These are phyloP conservation scores for Phytophthora citricola DNA, from an alignment of 352 stramenopile genomes.

Conservation along the genomic window DNA sequence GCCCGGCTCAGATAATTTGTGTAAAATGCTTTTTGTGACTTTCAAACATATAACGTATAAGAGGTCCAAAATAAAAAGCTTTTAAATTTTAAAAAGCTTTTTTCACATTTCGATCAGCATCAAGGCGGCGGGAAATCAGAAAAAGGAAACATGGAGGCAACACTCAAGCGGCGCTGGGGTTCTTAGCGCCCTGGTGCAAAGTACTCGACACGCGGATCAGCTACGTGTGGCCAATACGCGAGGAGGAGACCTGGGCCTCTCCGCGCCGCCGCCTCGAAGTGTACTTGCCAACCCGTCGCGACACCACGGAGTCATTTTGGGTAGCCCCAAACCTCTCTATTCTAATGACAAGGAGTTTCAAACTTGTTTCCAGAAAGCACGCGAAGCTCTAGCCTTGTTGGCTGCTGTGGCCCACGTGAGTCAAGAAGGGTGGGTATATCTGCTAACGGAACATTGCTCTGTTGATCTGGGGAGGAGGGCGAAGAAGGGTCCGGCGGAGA, in stretches of 20 bases:
- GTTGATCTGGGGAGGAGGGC: constrained; percentile 21
- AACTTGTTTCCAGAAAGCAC: constrained; percentile 8
- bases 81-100: no score
- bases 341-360: constrained; percentile 18
- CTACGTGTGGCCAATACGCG: constrained; percentile 9
- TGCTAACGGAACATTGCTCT: constrained; percentile 34
- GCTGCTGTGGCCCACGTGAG: constrained; percentile 32
- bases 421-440: constrained; percentile 30
- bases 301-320: constrained; percentile 5
- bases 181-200: constrained; percentile 28
- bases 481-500: constrained; percentile 28
- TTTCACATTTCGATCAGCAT: no score
- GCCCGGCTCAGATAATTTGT: no score
- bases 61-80: no score
- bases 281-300: constrained; percentile 14
- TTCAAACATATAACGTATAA: no score
- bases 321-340: constrained; percentile 2
- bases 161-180: constrained; percentile 25
- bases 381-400: constrained; percentile 39
- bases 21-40: no score
- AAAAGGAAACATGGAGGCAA: no score
- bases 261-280: constrained; percentile 24
- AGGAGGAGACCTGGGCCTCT: constrained; percentile 25
- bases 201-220: constrained; percentile 8
- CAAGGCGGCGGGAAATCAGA: no score